Evolutionary conservation across 352 stramenopile genomes (phyloP).

Genomic region (Pythium rhizo-oryzae): DNA sequence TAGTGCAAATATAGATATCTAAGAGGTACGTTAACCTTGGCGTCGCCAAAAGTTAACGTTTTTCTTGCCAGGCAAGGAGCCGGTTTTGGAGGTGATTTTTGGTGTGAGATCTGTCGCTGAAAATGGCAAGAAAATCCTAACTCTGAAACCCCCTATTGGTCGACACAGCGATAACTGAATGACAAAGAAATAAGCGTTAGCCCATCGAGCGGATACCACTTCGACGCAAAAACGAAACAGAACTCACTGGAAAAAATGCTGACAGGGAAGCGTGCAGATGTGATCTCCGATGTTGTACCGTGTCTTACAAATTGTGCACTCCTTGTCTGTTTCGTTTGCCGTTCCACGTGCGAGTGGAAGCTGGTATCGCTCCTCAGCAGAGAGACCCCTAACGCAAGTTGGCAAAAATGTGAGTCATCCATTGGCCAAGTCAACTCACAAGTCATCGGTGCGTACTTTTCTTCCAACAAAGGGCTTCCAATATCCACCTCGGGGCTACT

Average conservation of each 20-base stretch:
- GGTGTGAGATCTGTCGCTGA: not conserved
- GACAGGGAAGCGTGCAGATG: slow-evolving; percentile 80
- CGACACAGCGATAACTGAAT: slow-evolving; percentile 72
- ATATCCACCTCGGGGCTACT: slow-evolving; percentile 73
- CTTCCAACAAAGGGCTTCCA: slow-evolving; percentile 74
- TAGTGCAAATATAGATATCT: too few relatives aligned
- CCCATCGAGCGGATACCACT: not conserved
- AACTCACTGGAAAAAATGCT: slow-evolving; percentile 89
- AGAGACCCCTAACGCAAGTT: slow-evolving; percentile 47
- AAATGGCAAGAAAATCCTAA: not conserved
- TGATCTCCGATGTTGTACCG: slow-evolving; percentile 84
- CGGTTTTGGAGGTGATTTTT: not conserved
- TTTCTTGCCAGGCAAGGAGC: not conserved
- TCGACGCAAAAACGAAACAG: not conserved
- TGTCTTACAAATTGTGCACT: slow-evolving; percentile 87
- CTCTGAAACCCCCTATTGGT: slow-evolving; percentile 38
- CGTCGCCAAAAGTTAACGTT: too few relatives aligned
- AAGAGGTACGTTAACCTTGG: too few relatives aligned
- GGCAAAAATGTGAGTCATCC: not conserved
- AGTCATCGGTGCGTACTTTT: slow-evolving; percentile 48
- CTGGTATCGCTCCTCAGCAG: slow-evolving; percentile 81
- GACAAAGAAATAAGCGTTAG: not conserved
- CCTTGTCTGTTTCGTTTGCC: slow-evolving; percentile 80
- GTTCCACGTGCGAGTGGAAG: slow-evolving; percentile 77
- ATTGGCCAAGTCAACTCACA: not conserved